Conservation (phyloP, 208 protist species). For the Crithidia fasciculata region DNA sequence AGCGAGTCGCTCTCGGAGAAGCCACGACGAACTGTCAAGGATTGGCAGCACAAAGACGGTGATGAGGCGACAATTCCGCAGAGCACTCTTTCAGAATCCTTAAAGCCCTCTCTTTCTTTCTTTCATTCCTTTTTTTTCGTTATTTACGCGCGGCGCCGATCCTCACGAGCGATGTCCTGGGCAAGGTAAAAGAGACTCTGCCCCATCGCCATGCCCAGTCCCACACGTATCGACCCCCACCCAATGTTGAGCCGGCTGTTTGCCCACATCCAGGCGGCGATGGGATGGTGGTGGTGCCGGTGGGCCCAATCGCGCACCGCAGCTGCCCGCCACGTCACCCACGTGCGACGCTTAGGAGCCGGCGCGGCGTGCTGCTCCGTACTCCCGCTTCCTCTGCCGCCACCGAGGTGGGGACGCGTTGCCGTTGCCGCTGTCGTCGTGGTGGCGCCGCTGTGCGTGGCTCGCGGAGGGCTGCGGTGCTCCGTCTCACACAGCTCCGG, state of each 20-base stretch:
- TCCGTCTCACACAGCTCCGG: constrained; percentile 40
- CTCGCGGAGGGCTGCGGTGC: constrained; percentile 6
- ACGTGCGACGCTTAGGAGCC: background rate
- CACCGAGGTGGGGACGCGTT: background rate
- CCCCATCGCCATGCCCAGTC: constrained; percentile 87
- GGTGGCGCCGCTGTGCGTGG: background rate
- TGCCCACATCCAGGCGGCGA: constrained; percentile 77
- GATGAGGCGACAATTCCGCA: too few species aligned
- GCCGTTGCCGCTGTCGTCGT: background rate
- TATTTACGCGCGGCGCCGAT: constrained; percentile 3
- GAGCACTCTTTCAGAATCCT: too few species aligned
- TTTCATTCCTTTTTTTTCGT: background rate
- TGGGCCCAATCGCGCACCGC: constrained; percentile 16
- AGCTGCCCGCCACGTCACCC: background rate
- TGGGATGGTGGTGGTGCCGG: constrained; percentile 55
- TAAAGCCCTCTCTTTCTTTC: too few species aligned
- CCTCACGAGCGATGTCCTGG: constrained; percentile 53
- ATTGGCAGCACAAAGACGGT: too few species aligned
- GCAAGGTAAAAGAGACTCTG: constrained; percentile 82
- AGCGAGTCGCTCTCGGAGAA: too few species aligned
- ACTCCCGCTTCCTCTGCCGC: background rate
- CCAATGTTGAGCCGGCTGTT: constrained; percentile 90
- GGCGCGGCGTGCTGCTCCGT: background rate
- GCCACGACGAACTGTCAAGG: too few species aligned
- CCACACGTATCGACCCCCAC: constrained; percentile 89